Base-by-base conservation (phyloP, 257 asterid species). In the Penstemon barbatus region DNA sequence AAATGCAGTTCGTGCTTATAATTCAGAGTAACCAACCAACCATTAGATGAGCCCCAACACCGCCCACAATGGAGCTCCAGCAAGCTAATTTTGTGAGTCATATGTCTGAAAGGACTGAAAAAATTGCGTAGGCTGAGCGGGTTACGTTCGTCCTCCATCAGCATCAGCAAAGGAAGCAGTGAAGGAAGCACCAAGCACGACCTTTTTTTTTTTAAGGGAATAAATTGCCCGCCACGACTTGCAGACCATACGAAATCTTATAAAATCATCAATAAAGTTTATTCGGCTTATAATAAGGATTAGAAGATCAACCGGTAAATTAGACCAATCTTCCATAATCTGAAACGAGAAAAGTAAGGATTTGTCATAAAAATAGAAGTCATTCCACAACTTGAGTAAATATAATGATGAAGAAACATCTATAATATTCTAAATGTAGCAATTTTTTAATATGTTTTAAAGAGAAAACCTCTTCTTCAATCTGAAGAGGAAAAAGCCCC, bases 41-140 rank as follows among this genome's bases (percentile, higher is more conserved):
- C 77, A 49, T 54, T 50, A 72, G 73, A 65, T 9, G 81, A 77
- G 51, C 81, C 81, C 81, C 78, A 72, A 40, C 78, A 77, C 4
- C 75, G 74, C 53, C 66, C 62, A 43, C 67, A 71, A 7, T 18
- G 69, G 50, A 63, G 15, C 57, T 68, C 75, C 7, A 74, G 72
- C 42, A 71, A 53, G 37, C 25, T 5, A 52, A 72, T 50, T 33
- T 57, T 57, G 58, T 56, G 67, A 63, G 40, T 43, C 61, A 49
- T 77, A 13, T 55, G 10, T 39, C 33, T 68, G 68, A 62, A 77
- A 13, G 74, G 74, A 63, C 71, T 39, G 58, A 42, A 67, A 51
- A 72, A 69, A 44, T 18, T 36, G 12, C 75, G 68, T 36, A 4
- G 10, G n/a, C 33, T 48, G 3, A 9, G 42, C 8, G 33, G 40